Base-by-base conservation (phyloP, 2,329 filamentous ascomycete genomes). In the Penicillium brasilianum region DNA sequence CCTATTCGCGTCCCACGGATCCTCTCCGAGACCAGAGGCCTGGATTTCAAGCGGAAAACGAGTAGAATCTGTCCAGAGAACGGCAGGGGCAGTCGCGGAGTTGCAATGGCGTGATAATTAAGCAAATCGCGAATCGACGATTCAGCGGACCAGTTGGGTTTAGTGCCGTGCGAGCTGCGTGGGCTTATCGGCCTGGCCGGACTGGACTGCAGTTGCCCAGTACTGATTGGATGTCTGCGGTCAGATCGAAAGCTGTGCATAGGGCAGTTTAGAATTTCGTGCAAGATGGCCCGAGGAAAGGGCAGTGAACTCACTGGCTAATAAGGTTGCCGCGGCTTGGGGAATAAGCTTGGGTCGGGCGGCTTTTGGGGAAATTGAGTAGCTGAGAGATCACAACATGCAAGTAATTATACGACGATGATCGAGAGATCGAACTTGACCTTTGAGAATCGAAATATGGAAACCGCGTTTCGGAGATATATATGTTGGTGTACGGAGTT, bases 41-140 rank as follows among this genome's bases (percentile, higher is more conserved):
- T 48, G 44, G 44, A 30, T n/a, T n/a, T n/a, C 22, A 28, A 48
- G 44, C 44, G 22, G 25, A 48, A 30, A 7, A n/a, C 25, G 44
- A 48, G 25, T 48, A 28, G 44, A 30, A 30, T 48, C 18, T 7
- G 7, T 11, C 18, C 22, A 41, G 4, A 18, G n/a, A 43, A 43
- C 14, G 18, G 20, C 20, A 28, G 28, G 10, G 8, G 28, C 10
- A 4, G 46, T 22, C 18, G 25, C 13, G 44, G 20, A 1, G 9
- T 37, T 11, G 11, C 3, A 18, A 67, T 64, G 56, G 58, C 63
- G 63, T 62, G 51, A 67, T 67, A 67, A 64, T 64, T 46, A 62
- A 61, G 25, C 28, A 20, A 58, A 66, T 67, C 61, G 56, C 65
- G 65, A 66, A 55, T 36, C 43, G 20, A 28, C 30, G 39, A 55